Conservation (phyloP, 176 grass and related monocot genomes). For the Hsuehochloa calcarea region DNA sequence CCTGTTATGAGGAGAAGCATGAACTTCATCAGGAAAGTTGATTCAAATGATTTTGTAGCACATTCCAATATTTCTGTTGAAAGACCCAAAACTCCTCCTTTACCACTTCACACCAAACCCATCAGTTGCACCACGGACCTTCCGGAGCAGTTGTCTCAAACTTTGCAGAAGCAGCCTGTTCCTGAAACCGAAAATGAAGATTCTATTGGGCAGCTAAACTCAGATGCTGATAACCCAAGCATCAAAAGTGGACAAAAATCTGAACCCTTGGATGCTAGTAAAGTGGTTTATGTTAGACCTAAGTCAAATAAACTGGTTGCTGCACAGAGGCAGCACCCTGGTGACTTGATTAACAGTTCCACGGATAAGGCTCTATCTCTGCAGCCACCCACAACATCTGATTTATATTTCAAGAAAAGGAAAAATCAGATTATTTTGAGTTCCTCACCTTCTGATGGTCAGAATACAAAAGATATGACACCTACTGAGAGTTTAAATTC, state of each 20-base stretch:
- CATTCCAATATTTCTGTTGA: slow-evolving; percentile 57
- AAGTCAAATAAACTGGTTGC: slow-evolving; percentile 66
- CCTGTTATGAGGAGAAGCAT: slow-evolving; percentile 48
- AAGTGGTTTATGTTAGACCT: slow-evolving; percentile 58
- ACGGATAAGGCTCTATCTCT: slow-evolving; percentile 43
- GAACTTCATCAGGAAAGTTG: slow-evolving; percentile 56
- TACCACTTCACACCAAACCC: slow-evolving; percentile 55
- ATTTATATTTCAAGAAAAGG: slow-evolving; percentile 83
- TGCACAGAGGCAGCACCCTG: slow-evolving; percentile 51
- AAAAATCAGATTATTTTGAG: slow-evolving; percentile 87
- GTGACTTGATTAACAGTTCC: slow-evolving; percentile 36
- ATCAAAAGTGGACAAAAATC: slow-evolving; percentile 21
- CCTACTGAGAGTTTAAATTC: slow-evolving; percentile 54
- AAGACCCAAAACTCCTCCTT: slow-evolving; percentile 77
- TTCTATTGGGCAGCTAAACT: neutral
- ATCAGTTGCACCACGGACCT: slow-evolving; percentile 19
- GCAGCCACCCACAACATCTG: slow-evolving; percentile 44
- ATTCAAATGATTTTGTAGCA: slow-evolving; percentile 30
- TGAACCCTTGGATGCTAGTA: slow-evolving; percentile 41
- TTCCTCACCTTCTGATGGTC: slow-evolving; percentile 52
- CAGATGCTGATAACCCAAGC: slow-evolving; percentile 33
- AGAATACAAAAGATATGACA: slow-evolving; percentile 41
- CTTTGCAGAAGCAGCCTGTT: slow-evolving; percentile 41
- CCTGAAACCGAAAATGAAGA: slow-evolving; percentile 44
- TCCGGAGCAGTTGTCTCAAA: slow-evolving; percentile 37